Conservation (phyloP, 208 protist species). For the Acanthamoeba sp. region DNA sequence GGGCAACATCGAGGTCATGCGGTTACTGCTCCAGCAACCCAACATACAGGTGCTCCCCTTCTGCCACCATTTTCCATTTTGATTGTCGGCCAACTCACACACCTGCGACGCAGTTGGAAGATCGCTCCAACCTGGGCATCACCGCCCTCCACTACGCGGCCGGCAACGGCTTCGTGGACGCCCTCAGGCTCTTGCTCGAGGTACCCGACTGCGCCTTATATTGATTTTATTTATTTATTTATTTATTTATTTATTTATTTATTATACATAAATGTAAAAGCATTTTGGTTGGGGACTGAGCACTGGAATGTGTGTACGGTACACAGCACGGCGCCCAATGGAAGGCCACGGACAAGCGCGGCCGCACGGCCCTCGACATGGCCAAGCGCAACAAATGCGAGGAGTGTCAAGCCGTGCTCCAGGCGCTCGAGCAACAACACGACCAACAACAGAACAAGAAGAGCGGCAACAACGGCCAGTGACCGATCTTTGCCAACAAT, state of each 20-base stretch:
- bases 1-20: background rate
- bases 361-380: background rate
- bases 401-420: too few species aligned
- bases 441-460: too few species aligned
- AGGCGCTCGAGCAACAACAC: too few species aligned
- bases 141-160: background rate
- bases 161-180: background rate
- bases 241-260: too few species aligned
- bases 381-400: background rate
- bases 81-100: background rate
- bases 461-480: too few species aligned
- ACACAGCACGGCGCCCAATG: background rate
- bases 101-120: background rate
- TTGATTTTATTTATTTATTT: background rate
- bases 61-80: background rate
- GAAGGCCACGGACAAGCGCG: background rate
- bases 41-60: background rate
- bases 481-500: too few species aligned
- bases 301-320: background rate
- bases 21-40: background rate
- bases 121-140: background rate
- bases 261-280: background rate
- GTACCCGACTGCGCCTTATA: background rate
- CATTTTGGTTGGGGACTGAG: background rate
- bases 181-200: background rate